Evolutionary conservation across 768 basidiomycete species (phyloP).

Genomic region (Lactarius indigo): DNA sequence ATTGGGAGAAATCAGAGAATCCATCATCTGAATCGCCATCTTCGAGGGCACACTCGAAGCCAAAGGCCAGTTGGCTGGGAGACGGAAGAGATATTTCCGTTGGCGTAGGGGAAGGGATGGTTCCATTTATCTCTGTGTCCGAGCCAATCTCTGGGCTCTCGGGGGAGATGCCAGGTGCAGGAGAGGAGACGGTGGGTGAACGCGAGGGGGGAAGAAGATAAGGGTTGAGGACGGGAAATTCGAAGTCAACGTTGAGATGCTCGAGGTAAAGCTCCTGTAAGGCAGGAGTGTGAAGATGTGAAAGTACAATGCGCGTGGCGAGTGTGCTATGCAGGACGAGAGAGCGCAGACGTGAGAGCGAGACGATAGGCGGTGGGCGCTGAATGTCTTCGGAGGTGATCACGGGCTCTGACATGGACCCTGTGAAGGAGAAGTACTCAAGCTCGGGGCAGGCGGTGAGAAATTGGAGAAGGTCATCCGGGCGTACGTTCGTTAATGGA

Average conservation of each 20-base stretch:
- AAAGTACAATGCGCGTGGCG: slow-evolving; percentile 61
- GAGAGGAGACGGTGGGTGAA: slow-evolving; percentile 13
- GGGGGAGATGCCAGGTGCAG: not conserved
- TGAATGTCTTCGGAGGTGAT: slow-evolving; percentile 27
- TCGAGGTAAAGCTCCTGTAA: slow-evolving; percentile 60
- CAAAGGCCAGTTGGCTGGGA: slow-evolving; percentile 4
- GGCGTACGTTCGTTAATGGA: slow-evolving; percentile 39
- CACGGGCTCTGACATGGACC: slow-evolving; percentile 47
- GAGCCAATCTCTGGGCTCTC: not conserved
- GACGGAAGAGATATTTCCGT: not conserved
- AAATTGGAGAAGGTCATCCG: slow-evolving; percentile 54
- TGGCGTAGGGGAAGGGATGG: not conserved
- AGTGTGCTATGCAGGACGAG: slow-evolving; percentile 58
- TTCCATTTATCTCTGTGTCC: not conserved
- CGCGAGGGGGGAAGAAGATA: slow-evolving; percentile 29
- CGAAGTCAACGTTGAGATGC: slow-evolving; percentile 63
- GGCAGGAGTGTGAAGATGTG: slow-evolving; percentile 56
- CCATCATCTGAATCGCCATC: slow-evolving; percentile 75
- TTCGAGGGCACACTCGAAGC: slow-evolving; percentile 36
- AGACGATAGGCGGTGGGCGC: slow-evolving; percentile 38
- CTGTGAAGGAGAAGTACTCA: slow-evolving; percentile 54
- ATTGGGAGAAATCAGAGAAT: slow-evolving; percentile 70
- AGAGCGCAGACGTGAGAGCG: slow-evolving; percentile 56
- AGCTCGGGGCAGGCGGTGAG: slow-evolving; percentile 59
- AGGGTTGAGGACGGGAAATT: slow-evolving; percentile 25